Conservation (phyloP, 139 green algal species). For the Zygnema cylindricum region DNA sequence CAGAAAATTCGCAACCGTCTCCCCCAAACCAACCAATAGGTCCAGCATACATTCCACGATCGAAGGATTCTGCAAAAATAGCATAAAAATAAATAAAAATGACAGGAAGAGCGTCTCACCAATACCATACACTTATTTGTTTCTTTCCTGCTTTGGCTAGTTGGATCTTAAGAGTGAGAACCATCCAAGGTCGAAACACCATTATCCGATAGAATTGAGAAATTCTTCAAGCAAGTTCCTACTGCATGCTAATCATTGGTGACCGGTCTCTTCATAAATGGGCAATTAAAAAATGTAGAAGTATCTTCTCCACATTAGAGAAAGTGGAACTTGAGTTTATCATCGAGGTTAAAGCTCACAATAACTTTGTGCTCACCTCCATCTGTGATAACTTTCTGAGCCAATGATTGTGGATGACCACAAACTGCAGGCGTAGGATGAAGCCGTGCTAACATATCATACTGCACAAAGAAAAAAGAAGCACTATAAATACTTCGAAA, state of each 20-base stretch:
- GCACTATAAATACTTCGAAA: too few relatives aligned
- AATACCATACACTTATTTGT: too few relatives aligned
- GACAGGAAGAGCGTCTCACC: too few relatives aligned
- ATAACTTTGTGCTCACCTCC: conserved; percentile 15
- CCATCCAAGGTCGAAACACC: too few relatives aligned
- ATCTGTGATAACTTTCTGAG: background rate
- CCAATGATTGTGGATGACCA: conserved; percentile 71
- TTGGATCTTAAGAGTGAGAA: too few relatives aligned
- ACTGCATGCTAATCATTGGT: background rate
- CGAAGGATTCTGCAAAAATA: conserved; percentile 83
- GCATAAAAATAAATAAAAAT: background rate
- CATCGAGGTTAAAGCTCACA: too few relatives aligned
- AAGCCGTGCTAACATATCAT: conserved; percentile 65
- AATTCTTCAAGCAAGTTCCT: background rate
- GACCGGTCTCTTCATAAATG: background rate
- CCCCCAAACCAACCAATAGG: conserved; percentile 92
- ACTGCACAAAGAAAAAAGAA: too few relatives aligned
- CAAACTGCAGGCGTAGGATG: conserved; percentile 83
- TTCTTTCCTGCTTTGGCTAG: too few relatives aligned
- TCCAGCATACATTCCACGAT: conserved; percentile 93
- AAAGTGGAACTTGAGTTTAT: too few relatives aligned
- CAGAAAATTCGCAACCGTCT: conserved; percentile 88
- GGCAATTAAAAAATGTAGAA: conserved; percentile 16
- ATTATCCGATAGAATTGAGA: too few relatives aligned
- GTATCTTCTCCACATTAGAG: too few relatives aligned